Percentiles rank a stretch among this genome's conserved stretches.
phyloP scores from a whole-genome alignment of 352 stramenopile species.

The Phytophthora multivora region DNA sequence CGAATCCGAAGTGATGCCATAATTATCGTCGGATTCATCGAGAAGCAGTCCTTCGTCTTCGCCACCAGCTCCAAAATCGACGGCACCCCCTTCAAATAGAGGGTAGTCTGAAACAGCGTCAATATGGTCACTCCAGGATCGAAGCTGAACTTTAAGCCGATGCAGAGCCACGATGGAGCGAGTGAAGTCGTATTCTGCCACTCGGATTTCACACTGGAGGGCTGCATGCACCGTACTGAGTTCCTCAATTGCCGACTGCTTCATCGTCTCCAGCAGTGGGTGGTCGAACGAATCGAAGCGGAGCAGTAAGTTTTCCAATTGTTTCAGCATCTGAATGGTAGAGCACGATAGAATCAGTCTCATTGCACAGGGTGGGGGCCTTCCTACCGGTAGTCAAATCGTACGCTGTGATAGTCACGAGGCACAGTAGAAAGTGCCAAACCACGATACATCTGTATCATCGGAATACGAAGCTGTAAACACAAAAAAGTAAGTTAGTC shows the following conservation, averaged over 20 bases:
- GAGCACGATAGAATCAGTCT: conserved; percentile 1
- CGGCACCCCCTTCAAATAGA: conserved; percentile 59
- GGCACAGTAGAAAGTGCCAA: conserved; percentile 54
- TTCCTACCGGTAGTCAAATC: not conserved
- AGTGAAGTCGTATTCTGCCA: conserved; percentile 80
- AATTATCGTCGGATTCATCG: conserved; percentile 51
- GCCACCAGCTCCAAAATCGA: conserved; percentile 48
- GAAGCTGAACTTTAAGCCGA: conserved; percentile 66
- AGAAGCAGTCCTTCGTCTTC: conserved; percentile 37
- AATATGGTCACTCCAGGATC: conserved; percentile 82
- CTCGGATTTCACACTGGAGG: conserved; percentile 67
- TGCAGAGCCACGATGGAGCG: conserved; percentile 76
- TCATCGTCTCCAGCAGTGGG: conserved; percentile 68
- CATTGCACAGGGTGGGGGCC: not conserved
- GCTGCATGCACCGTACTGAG: conserved; percentile 67
- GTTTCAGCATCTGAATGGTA: conserved; percentile 41
- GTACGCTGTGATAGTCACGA: conserved; percentile 63
- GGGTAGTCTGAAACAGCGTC: conserved; percentile 80
- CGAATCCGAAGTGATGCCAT: conserved; percentile 62
- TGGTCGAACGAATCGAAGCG: conserved; percentile 70
- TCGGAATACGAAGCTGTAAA: conserved; percentile 66
- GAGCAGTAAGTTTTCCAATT: conserved; percentile 57
- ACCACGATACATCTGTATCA: conserved; percentile 74
- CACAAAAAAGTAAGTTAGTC: not conserved
- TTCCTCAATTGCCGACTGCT: conserved; percentile 75